Evolutionary conservation across 139 green algal genomes (phyloP).

Genomic region (Tetradesmus obliquus): DNA sequence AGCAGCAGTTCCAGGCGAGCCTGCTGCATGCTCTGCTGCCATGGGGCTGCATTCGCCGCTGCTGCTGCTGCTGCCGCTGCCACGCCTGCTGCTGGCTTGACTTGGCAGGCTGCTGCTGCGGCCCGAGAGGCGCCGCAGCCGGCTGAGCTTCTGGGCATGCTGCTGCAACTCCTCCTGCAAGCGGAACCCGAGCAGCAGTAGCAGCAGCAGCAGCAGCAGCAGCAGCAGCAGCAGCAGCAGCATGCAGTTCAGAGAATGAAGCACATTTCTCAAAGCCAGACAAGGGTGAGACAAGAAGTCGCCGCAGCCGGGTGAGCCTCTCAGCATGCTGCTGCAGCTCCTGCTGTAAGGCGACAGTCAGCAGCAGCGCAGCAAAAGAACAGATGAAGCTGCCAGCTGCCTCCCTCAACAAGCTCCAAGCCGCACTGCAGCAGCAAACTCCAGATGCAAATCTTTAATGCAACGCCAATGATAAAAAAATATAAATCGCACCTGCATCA

Average conservation of each 20-base stretch:
- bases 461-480: no score
- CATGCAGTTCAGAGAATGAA: neutral
- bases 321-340: no score
- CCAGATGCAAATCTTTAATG: no score
- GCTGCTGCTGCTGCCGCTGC: neutral
- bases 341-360: no score
- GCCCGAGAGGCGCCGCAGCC: neutral
- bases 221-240: neutral
- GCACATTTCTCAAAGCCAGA: neutral
- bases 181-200: neutral
- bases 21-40: neutral
- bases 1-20: neutral
- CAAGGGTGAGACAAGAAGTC: neutral
- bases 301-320: no score
- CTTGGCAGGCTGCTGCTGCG: neutral
- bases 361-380: no score
- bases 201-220: neutral
- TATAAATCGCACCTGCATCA: conserved; percentile 9
- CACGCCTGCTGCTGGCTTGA: neutral
- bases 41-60: neutral
- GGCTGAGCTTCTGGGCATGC: neutral
- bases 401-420: no score
- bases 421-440: no score
- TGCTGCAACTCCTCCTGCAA: conserved; percentile 16
- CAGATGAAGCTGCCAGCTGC: no score